Evolutionary conservation across 1,284 basidiomycete species (phyloP).

Genomic region (Xanthoconium separans): DNA sequence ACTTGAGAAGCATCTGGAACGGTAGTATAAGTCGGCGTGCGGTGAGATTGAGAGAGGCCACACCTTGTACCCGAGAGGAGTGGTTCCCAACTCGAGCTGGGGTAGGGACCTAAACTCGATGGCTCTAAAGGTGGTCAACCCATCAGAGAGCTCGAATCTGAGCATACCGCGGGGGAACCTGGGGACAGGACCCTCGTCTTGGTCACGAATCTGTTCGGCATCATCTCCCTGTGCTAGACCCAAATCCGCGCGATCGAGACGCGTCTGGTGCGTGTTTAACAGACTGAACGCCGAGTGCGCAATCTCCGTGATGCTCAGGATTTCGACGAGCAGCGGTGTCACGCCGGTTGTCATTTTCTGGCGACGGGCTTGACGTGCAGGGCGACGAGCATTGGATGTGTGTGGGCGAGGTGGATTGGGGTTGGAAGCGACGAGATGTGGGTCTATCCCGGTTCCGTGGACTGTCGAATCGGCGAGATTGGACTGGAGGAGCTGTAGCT

Average conservation of each 20-base stretch:
- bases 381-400: background rate
- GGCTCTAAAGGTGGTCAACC: constrained; percentile 56
- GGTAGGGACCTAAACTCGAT: constrained; percentile 66
- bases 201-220: constrained; percentile 51
- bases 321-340: constrained; percentile 61
- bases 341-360: constrained; percentile 35
- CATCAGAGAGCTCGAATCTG: constrained; percentile 66
- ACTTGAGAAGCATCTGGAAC: constrained; percentile 60
- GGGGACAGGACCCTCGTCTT: constrained; percentile 70
- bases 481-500: constrained; percentile 68
- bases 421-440: constrained; percentile 38
- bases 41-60: constrained; percentile 14
- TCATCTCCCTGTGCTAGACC: constrained; percentile 43
- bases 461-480: constrained; percentile 68
- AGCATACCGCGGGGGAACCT: constrained; percentile 73
- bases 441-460: constrained; percentile 61
- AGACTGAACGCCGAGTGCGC: constrained; percentile 69
- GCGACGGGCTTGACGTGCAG: constrained; percentile 3
- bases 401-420: constrained; percentile 2
- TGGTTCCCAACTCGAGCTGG: constrained; percentile 60
- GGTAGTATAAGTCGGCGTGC: constrained; percentile 38
- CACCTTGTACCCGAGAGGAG: constrained; percentile 74
- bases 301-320: constrained; percentile 73
- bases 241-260: constrained; percentile 58
- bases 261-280: constrained; percentile 59